phyloP scores from a whole-genome alignment of 192 early-diverging fungal species.

The Entomortierella parvispora region DNA sequence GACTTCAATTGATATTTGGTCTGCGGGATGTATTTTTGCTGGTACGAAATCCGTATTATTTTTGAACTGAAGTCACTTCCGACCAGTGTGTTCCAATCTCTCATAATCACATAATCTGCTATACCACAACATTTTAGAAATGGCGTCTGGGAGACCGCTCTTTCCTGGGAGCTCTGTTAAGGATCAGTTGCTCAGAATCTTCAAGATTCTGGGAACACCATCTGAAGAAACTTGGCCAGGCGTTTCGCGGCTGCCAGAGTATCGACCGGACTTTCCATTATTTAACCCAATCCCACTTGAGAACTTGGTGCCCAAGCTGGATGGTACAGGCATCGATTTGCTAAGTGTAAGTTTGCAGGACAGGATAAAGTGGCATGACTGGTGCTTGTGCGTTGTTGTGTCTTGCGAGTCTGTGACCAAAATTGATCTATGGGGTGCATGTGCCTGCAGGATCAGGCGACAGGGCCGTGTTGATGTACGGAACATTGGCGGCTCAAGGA shows the following conservation, averaged over 20 bases:
- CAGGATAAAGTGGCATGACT: background rate
- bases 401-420: background rate
- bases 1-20: conserved; percentile 91
- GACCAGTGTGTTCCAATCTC: no score
- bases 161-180: conserved; percentile 90
- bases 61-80: no score
- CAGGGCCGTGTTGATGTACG: no score
- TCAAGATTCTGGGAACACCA: conserved; percentile 90
- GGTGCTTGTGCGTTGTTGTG: no score
- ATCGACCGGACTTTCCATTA: conserved; percentile 82
- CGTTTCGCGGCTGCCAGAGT: conserved; percentile 89
- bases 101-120: background rate
- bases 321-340: conserved; percentile 86
- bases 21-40: conserved; percentile 89
- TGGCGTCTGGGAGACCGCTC: conserved; percentile 88
- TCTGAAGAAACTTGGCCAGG: conserved; percentile 86
- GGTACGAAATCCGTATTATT: no score
- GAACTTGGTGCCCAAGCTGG: conserved; percentile 84
- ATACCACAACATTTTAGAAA: conserved; percentile 60
- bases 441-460: no score
- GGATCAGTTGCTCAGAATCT: conserved; percentile 91
- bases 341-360: conserved; percentile 62
- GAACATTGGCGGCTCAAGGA: no score
- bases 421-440: background rate
- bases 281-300: conserved; percentile 79